phyloP scores from a whole-genome alignment of 192 early-diverging fungal genomes.

The Dimargaris cristalligena region DNA sequence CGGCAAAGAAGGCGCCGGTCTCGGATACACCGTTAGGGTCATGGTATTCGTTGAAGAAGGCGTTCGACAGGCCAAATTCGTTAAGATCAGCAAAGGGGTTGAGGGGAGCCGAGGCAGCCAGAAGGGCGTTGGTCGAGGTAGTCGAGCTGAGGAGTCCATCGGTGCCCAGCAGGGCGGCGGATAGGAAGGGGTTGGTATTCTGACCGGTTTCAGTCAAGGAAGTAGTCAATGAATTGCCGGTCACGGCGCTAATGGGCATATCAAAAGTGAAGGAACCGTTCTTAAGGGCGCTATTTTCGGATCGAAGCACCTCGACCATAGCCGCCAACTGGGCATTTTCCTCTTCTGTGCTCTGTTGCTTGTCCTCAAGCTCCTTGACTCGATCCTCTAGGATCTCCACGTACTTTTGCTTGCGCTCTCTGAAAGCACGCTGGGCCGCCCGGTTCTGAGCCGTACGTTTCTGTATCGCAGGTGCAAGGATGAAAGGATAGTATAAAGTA shows the following conservation, averaged over 20 bases:
- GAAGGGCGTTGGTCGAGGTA: neutral
- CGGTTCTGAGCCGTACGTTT: constrained; percentile 83
- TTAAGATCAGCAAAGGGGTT: neutral
- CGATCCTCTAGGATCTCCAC: constrained; percentile 60
- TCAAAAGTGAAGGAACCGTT: neutral
- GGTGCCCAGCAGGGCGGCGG: neutral
- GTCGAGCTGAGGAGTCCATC: no score
- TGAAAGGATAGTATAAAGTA: no score
- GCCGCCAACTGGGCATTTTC: constrained; percentile 23
- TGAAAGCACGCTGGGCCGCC: constrained; percentile 78
- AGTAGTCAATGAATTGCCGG: neutral
- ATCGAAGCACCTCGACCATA: constrained; percentile 20
- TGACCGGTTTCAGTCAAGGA: neutral
- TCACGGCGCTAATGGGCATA: neutral
- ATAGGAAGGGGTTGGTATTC: no score
- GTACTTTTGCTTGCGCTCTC: constrained; percentile 70
- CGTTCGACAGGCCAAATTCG: no score
- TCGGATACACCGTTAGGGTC: no score
- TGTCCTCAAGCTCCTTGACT: constrained; percentile 47
- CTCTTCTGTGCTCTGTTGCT: constrained; percentile 28
- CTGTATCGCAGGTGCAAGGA: no score
- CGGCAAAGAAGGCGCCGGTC: neutral
- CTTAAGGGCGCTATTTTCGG: constrained; percentile 17
- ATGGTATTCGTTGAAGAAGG: no score
- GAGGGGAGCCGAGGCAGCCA: neutral